phyloP scores from a whole-genome alignment of 768 basidiomycete genomes.

The Clavaria fumosa region DNA sequence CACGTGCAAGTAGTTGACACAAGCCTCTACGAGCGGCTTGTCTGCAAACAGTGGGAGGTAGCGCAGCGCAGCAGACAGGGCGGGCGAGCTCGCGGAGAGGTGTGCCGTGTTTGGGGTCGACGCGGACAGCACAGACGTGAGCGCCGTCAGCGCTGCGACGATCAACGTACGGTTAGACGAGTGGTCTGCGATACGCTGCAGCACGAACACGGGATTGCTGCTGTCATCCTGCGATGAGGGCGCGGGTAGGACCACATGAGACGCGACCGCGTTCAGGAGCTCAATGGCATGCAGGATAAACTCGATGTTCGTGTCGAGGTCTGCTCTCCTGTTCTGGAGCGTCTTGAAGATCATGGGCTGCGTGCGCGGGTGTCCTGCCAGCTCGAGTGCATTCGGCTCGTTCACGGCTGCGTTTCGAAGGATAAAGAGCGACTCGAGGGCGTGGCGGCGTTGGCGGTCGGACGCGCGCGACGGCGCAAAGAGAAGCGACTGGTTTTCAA shows the following conservation, averaged over 20 bases:
- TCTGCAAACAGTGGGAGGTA: slow-evolving; percentile 64
- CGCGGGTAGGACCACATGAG: slow-evolving; percentile 23
- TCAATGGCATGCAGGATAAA: slow-evolving; percentile 60
- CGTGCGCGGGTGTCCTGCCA: slow-evolving; percentile 44
- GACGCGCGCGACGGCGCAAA: slow-evolving; percentile 41
- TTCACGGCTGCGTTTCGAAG: slow-evolving; percentile 74
- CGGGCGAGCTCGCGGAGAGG: slow-evolving; percentile 38
- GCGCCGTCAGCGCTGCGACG: slow-evolving; percentile 42
- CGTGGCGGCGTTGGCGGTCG: slow-evolving; percentile 48
- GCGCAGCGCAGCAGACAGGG: slow-evolving; percentile 46
- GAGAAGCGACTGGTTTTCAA: slow-evolving; percentile 27
- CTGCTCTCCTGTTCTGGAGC: slow-evolving; percentile 42
- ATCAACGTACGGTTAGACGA: slow-evolving; percentile 67
- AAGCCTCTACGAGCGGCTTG: slow-evolving; percentile 51
- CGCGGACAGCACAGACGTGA: slow-evolving; percentile 48
- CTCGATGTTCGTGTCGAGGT: slow-evolving; percentile 55
- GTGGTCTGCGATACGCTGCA: slow-evolving; percentile 37
- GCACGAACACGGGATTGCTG: slow-evolving; percentile 37
- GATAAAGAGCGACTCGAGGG: slow-evolving; percentile 74
- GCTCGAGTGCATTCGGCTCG: slow-evolving; percentile 47
- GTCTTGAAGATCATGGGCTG: slow-evolving; percentile 50
- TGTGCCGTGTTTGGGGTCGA: slow-evolving; percentile 41
- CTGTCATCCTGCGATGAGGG: slow-evolving; percentile 14
- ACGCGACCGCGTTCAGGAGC: slow-evolving; percentile 48
- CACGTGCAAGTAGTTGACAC: slow-evolving; percentile 57